A percentile compares a stretch with the other conserved stretches of the same genome.
These are phyloP conservation scores for Colletotrichum brevisporum DNA, from an alignment of 2,329 filamentous ascomycete genomes.

Conservation along the genomic window DNA sequence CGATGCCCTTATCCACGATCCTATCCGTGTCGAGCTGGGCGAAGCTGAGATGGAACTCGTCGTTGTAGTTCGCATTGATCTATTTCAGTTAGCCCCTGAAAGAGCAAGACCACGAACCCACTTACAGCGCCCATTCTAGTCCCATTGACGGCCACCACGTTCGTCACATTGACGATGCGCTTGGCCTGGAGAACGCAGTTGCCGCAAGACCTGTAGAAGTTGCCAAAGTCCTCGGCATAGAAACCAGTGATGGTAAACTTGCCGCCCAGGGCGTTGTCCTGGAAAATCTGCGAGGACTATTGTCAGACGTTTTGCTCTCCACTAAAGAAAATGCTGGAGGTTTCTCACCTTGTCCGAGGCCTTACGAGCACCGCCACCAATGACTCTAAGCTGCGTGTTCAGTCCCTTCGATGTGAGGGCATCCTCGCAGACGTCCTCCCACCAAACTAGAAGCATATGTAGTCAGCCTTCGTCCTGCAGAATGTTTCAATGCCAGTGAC, in stretches of 20 bases:
- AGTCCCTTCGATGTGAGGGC: slow-evolving; percentile 44
- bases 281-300: slow-evolving; percentile 43
- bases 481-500: neutral
- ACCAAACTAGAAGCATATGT: slow-evolving; percentile 41
- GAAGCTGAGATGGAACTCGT: slow-evolving; percentile 44
- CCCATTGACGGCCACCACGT: slow-evolving; percentile 44
- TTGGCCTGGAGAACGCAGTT: slow-evolving; percentile 45
- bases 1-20: slow-evolving; percentile 41
- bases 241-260: slow-evolving; percentile 48
- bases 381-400: slow-evolving; percentile 45
- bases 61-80: slow-evolving; percentile 46
- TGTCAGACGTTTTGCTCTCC: neutral
- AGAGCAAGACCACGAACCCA: neutral
- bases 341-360: slow-evolving; percentile 45
- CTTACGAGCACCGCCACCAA: slow-evolving; percentile 44
- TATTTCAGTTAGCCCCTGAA: slow-evolving; percentile 14
- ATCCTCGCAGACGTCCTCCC: slow-evolving; percentile 47
- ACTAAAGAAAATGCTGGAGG: neutral
- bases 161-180: slow-evolving; percentile 43
- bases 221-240: slow-evolving; percentile 45
- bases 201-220: slow-evolving; percentile 46
- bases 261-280: slow-evolving; percentile 46
- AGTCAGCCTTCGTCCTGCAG: neutral
- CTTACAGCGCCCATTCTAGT: slow-evolving; percentile 25
- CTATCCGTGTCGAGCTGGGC: slow-evolving; percentile 44